Percentiles rank a stretch among this genome's conserved stretches.
phyloP scores from a whole-genome alignment of 805 yeast genomes.

The Candida takata region DNA sequence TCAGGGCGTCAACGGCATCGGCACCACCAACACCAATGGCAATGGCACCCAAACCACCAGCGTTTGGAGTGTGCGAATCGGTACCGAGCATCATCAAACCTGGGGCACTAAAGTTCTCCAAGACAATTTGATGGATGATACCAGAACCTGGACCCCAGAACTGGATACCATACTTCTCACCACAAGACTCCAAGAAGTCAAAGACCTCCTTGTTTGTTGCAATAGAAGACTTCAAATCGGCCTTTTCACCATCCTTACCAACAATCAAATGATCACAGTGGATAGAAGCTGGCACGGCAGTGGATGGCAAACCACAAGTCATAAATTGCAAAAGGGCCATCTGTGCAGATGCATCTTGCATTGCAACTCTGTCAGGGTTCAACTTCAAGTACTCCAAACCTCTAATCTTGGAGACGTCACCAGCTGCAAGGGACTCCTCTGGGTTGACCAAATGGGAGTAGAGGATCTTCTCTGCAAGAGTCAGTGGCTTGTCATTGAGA shows the following conservation, averaged over 20 bases:
- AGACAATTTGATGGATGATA: conserved; percentile 94
- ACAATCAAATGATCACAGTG: conserved; percentile 98
- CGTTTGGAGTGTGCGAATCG: conserved; percentile 98
- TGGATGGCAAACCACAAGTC: conserved; percentile 86
- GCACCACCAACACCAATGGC: conserved; percentile 99
- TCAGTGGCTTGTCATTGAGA: conserved; percentile 67
- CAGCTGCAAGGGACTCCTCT: conserved; percentile 63
- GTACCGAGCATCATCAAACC: conserved; percentile 97
- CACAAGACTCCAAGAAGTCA: conserved; percentile 88
- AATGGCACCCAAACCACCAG: conserved; percentile 97
- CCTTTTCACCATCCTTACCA: conserved; percentile 87
- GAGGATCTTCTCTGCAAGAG: conserved; percentile 89
- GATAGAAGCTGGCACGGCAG: conserved; percentile 90
- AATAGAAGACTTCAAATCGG: conserved; percentile 75
- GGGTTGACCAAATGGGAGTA: conserved; percentile 91
- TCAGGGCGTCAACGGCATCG: conserved; percentile 96
- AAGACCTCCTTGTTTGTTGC: conserved; percentile 90
- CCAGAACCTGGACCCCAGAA: conserved; percentile 99
- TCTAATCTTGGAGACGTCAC: conserved; percentile 51
- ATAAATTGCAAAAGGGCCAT: conserved; percentile 98
- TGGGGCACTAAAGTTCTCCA: conserved; percentile 95
- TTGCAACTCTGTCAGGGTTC: conserved; percentile 96
- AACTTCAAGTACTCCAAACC: conserved; percentile 88
- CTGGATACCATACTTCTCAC: conserved; percentile 91
- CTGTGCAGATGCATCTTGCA: conserved; percentile 99